These are phyloP conservation scores for Thinopyrum elongatum DNA, from an alignment of 176 grass and related monocot genomes.

Conservation along the genomic window DNA sequence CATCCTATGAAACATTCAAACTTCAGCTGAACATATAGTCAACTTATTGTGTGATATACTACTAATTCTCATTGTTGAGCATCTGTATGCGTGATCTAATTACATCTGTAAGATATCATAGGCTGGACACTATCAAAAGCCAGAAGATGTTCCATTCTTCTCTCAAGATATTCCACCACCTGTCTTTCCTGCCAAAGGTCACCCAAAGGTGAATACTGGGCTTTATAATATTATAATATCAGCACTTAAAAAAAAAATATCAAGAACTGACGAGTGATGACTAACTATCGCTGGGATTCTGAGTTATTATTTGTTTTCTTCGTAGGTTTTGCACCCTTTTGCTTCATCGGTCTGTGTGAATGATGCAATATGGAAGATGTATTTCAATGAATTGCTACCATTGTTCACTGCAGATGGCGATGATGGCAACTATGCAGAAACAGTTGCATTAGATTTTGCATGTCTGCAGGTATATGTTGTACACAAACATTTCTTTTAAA, in stretches of 20 bases:
- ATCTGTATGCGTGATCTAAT: background rate
- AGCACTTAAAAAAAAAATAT: background rate
- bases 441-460: constrained; percentile 66
- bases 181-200: constrained; percentile 29
- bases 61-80: background rate
- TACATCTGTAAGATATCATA: constrained; percentile 17
- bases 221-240: constrained; percentile 10
- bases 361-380: constrained; percentile 89
- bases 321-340: constrained; percentile 63
- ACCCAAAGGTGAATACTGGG: constrained; percentile 37
- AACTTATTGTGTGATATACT: background rate
- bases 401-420: constrained; percentile 66
- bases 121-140: constrained; percentile 76
- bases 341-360: constrained; percentile 57
- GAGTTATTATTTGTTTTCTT: background rate
- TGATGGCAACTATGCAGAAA: constrained; percentile 57
- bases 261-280: background rate
- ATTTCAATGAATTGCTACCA: constrained; percentile 73
- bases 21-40: background rate
- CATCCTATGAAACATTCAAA: background rate
- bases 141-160: constrained; percentile 90
- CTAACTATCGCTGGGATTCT: background rate
- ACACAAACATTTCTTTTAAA: background rate
- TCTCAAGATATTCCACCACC: constrained; percentile 53
- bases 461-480: constrained; percentile 73